Base-by-base conservation (phyloP, 208 protist species). In the Leishmania major region DNA sequence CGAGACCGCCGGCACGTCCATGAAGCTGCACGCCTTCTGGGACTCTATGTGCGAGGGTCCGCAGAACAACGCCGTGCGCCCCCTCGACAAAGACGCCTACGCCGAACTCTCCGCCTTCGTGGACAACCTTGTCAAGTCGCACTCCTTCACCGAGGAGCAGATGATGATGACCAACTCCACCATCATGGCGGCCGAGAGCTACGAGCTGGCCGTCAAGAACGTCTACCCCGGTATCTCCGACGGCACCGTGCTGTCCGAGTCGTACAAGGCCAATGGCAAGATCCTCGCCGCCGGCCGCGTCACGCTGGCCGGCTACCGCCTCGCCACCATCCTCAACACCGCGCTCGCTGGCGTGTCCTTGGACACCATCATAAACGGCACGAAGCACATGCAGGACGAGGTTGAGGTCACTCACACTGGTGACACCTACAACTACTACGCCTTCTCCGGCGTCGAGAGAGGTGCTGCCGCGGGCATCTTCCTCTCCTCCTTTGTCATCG, bases 21-120 rank as follows among this genome's bases (percentile, higher is more conserved):
- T 84, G 87, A 91, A 81, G 57, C 84, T 94, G 60, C 91, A 94
- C 75, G 79, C 83, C 19, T 71, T 94, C 73, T 94, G 91, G 91
- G 91, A 94, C 76, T 88, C 83, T 60, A 91, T 94, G 72, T 88
- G 87, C 72, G 74, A 87, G 64, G 86, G 85, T 13, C 77, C 75
- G 49, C 77, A 89, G 59, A n/a, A 8, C 35, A 66, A 83, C 28
- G n/a, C 78, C 28, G 53, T 35, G 28, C 84, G 89, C 43, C 89
- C 91, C 0, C 79, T 92, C 37, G 79, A 57, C 35, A 43, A n/a
- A 10, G 51, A 45, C 53, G 47, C 76, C 47, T 90, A 92, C 83
- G 64, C 40, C 57, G 75, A 77, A 28, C 55, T 94, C 25, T 81
- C 51, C 60, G 59, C 59, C 51, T 84, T 92, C 60, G 91, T 84